Evolutionary conservation across 768 basidiomycete genomes (phyloP).

Genomic region (Trametes coccinea): DNA sequence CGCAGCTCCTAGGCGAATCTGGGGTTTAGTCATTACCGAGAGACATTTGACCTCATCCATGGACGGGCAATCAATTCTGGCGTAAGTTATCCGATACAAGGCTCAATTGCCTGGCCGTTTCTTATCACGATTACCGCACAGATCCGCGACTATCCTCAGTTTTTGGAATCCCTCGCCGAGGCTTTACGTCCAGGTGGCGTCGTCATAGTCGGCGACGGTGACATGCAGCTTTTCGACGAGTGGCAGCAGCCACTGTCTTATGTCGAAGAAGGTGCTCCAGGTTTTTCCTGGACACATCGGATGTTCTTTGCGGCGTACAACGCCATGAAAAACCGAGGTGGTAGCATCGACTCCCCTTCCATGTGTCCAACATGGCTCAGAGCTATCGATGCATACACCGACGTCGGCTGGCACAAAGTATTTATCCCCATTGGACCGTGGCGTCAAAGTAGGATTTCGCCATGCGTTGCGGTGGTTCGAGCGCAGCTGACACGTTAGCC

Average conservation of each 20-base stretch:
- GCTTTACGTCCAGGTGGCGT: conserved; percentile 35
- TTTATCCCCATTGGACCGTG: conserved; percentile 37
- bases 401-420: conserved; percentile 35
- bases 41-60: conserved; percentile 36
- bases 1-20: conserved; percentile 31
- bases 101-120: not conserved
- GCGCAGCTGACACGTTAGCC: not conserved
- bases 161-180: conserved; percentile 31
- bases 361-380: conserved; percentile 34
- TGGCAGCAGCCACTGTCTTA: conserved; percentile 28
- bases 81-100: conserved; percentile 21
- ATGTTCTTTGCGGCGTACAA: conserved; percentile 36
- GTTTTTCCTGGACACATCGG: conserved; percentile 31
- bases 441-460: conserved; percentile 29
- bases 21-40: conserved; percentile 35
- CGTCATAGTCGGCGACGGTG: conserved; percentile 34
- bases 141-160: conserved; percentile 33
- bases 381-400: conserved; percentile 27
- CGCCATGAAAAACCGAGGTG: conserved; percentile 34
- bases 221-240: conserved; percentile 37
- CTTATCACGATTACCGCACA: conserved; percentile 6
- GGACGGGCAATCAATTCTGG: conserved; percentile 33
- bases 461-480: not conserved
- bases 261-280: conserved; percentile 25
- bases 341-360: conserved; percentile 28